Evolutionary conservation across 2,329 filamentous ascomycete genomes (phyloP), one percentile per base, ranked within the genome.

Genomic region (Neofusicoccum cordaticola): DNA sequence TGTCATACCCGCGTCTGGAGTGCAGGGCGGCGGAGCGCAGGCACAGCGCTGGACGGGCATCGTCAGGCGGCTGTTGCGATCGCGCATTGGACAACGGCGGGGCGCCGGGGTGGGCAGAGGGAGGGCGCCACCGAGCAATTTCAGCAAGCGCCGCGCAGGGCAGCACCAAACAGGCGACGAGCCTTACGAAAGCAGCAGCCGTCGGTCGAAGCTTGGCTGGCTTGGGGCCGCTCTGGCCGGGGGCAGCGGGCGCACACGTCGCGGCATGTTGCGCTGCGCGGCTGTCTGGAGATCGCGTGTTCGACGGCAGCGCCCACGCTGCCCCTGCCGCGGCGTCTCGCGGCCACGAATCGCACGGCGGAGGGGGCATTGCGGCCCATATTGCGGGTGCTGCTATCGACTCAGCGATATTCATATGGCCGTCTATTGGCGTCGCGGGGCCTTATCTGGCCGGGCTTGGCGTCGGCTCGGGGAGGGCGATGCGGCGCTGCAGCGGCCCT

Each of bases 351-450:
- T 56, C 12, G 52, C 52, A 42, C n/a, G 27, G 27, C 27, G 27
- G 27, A 31, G 27, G 4, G 27, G 31, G 50, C 50, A 19, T 19
- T 5, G n/a, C 13, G 50, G 34, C 15, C 50, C 31, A 52, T 17
- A 35, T 35, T 53, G 50, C 50, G 35, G 27, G n/a, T n/a, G 31
- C 52, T n/a, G 50, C 11, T 22, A 39, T 52, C 50, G 50, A 52
- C 19, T 39, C 37, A 27, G 35, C 37, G 52, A 56, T 56, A 56
- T 42, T 42, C 52, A 27, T 56, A 11, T 41, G 52, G 52, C 9
- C 35, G 52, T 37, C 27, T 31, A 45, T 58, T 58, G 53, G 74
- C 39, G 44, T 34, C 17, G 19, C 37, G 50, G 34, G 19, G 37
- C 34, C 53, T 58, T 58, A 58, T 58, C 53, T 58, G 22, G 9